phyloP scores from a whole-genome alignment of 2,329 filamentous ascomycete species.

The Madurella fahalii region DNA sequence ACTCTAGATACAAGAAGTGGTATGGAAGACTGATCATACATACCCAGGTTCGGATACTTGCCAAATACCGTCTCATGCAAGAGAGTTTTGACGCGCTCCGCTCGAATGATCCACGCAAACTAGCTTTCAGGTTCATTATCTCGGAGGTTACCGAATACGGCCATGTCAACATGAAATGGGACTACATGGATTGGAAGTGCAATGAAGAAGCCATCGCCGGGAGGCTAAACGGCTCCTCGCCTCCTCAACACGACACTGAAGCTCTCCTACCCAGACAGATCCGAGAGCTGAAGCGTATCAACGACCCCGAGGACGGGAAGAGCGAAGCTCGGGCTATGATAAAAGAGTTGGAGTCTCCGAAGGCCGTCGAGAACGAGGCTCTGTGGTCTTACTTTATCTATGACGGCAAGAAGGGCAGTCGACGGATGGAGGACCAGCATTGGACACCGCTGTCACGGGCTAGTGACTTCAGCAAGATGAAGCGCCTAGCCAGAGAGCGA shows the following conservation, averaged over 20 bases:
- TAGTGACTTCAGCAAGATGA: constrained; percentile 9
- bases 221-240: neutral
- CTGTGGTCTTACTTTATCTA: constrained; percentile 8
- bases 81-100: constrained; percentile 1
- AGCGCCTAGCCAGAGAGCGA: neutral
- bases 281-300: neutral
- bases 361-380: neutral
- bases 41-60: constrained; percentile 1
- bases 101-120: neutral
- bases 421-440: neutral
- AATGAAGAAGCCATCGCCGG: neutral
- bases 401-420: neutral
- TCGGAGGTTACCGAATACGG: constrained; percentile 7
- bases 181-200: constrained; percentile 4
- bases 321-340: neutral
- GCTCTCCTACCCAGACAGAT: neutral
- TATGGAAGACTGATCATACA: neutral
- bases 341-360: neutral
- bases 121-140: constrained; percentile 6
- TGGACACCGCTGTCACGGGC: neutral
- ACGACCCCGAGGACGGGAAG: neutral
- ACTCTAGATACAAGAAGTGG: too few relatives aligned
- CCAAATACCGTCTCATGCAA: constrained; percentile 7
- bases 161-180: constrained; percentile 2
- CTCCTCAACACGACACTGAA: neutral